These are phyloP conservation scores for Agrocybe pediades DNA, from an alignment of 768 basidiomycete genomes.

Conservation along the genomic window DNA sequence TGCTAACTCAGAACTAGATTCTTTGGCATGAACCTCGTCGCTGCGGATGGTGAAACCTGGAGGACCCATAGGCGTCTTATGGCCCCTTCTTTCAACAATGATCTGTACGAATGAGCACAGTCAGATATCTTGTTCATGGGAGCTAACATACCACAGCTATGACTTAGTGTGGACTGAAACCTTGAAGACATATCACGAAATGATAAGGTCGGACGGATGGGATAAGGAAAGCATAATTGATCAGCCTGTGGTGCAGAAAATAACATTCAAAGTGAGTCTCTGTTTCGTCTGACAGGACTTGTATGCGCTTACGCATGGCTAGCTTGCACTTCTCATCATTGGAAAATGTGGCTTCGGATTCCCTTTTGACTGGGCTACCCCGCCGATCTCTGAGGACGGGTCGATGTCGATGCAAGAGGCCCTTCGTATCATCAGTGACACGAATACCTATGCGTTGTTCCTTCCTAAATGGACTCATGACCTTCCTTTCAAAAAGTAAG, in stretches of 20 bases:
- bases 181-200: conserved; percentile 35
- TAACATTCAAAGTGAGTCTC: conserved; percentile 36
- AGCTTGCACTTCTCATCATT: conserved; percentile 46
- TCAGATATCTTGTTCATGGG: background rate
- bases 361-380: conserved; percentile 40
- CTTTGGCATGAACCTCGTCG: conserved; percentile 50
- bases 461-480: conserved; percentile 39
- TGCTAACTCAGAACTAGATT: conserved; percentile 25
- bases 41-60: conserved; percentile 45
- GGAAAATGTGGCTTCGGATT: conserved; percentile 51
- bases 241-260: conserved; percentile 30
- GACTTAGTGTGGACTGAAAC: conserved; percentile 43
- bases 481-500: conserved; percentile 37
- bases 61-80: conserved; percentile 46
- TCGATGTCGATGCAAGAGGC: conserved; percentile 31
- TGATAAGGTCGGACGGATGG: conserved; percentile 40
- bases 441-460: conserved; percentile 23
- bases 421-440: conserved; percentile 31
- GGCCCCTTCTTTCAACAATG: conserved; percentile 44
- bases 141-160: too few relatives aligned
- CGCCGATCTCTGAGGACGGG: conserved; percentile 37
- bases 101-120: conserved; percentile 26
- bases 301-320: background rate
- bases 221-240: conserved; percentile 24
- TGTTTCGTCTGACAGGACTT: background rate